Conservation (phyloP, 257 asterid genomes). For the Eucommia ulmoides region DNA sequence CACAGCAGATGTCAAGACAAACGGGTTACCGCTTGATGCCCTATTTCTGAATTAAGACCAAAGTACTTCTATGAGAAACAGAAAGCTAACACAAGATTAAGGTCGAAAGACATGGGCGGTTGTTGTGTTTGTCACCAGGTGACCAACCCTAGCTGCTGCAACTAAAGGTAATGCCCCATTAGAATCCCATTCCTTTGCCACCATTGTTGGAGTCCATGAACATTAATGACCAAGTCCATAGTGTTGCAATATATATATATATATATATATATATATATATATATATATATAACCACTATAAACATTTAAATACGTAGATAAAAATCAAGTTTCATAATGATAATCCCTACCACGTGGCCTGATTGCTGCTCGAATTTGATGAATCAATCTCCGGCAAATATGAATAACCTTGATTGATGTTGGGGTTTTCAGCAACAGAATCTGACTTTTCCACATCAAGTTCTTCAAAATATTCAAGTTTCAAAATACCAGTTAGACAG, state of each 20-base stretch:
- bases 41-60: slow-evolving; percentile 26
- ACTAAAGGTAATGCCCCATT: not conserved
- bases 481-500: slow-evolving; percentile 62
- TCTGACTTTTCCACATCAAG: slow-evolving; percentile 15
- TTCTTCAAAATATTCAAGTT: too few species aligned
- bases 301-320: not conserved
- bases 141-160: not conserved
- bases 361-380: slow-evolving; percentile 17
- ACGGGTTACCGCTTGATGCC: slow-evolving; percentile 26
- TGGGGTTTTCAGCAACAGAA: slow-evolving; percentile 15
- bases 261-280: too few species aligned
- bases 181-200: not conserved
- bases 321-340: not conserved
- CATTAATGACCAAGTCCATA: not conserved
- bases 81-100: not conserved
- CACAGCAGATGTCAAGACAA: slow-evolving; percentile 54
- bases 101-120: too few species aligned
- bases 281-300: not conserved
- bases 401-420: slow-evolving; percentile 10
- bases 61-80: not conserved
- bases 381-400: slow-evolving; percentile 15
- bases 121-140: not conserved
- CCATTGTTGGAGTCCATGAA: not conserved
- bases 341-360: slow-evolving; percentile 26
- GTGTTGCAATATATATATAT: not conserved